These are phyloP conservation scores for Cryptosporidium sp. DNA, from an alignment of 169 alveolate genomes.

Conservation along the genomic window DNA sequence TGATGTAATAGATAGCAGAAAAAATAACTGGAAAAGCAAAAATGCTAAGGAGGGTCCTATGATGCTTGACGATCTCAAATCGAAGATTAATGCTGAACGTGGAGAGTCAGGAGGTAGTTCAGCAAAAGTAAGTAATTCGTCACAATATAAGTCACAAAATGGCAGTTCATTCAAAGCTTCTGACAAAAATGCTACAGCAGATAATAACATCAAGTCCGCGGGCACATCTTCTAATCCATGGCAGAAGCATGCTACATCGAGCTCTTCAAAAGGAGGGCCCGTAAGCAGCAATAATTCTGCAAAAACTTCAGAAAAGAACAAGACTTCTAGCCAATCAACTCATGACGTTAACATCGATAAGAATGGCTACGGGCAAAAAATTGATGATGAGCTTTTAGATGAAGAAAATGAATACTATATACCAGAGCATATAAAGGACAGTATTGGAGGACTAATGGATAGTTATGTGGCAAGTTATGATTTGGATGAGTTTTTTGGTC, in stretches of 20 bases:
- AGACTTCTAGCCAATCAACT: neutral
- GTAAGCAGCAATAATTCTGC: neutral
- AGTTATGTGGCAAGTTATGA: conserved; percentile 75
- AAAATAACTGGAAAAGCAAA: conserved; percentile 85
- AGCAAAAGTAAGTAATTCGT: neutral
- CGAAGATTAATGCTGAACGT: conserved; percentile 70
- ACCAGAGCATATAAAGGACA: conserved; percentile 70
- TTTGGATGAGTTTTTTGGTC: conserved; percentile 51
- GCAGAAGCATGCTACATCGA: conserved; percentile 17
- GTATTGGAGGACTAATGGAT: conserved; percentile 66
- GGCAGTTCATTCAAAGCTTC: neutral
- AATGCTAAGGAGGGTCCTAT: conserved; percentile 78
- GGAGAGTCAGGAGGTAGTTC: conserved; percentile 22
- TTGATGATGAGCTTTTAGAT: conserved; percentile 10
- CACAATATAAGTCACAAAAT: conserved; percentile 27
- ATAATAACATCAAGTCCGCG: neutral
- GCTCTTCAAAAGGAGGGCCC: conserved; percentile 8
- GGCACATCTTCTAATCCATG: conserved; percentile 27
- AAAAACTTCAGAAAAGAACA: neutral
- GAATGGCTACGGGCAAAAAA: neutral
- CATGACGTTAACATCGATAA: neutral
- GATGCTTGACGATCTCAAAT: conserved; percentile 75
- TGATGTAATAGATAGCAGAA: conserved; percentile 87
- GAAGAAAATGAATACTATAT: conserved; percentile 37
- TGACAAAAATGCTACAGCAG: neutral